These are phyloP conservation scores for Cryptosporidium bovis DNA, from an alignment of 169 alveolate species.

Conservation along the genomic window DNA sequence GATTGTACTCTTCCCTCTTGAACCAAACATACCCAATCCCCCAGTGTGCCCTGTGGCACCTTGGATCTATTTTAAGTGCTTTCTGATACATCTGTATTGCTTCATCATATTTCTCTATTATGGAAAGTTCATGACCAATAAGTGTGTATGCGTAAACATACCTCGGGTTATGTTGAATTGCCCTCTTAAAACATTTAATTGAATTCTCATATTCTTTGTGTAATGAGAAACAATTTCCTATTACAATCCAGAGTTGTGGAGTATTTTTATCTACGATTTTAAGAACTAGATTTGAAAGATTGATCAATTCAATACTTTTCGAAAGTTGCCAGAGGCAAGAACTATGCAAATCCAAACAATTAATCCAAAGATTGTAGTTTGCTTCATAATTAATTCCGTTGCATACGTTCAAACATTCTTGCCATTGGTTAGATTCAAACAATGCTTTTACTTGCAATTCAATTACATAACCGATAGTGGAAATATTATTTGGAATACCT, in stretches of 20 bases:
- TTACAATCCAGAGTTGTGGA: conserved; percentile 89
- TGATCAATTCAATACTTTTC: conserved; percentile 51
- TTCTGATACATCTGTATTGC: conserved; percentile 84
- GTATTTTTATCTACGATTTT: conserved; percentile 63
- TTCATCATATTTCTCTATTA: conserved; percentile 85
- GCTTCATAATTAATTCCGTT: conserved; percentile 15
- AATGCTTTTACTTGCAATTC: conserved; percentile 69
- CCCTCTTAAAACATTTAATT: conserved; percentile 85
- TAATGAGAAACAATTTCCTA: conserved; percentile 87
- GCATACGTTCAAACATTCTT: conserved; percentile 61
- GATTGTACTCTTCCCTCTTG: conserved; percentile 85
- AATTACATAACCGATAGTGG: conserved; percentile 17
- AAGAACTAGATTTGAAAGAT: conserved; percentile 36
- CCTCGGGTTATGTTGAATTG: conserved; percentile 84
- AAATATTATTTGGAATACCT: conserved; percentile 11
- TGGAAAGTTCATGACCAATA: conserved; percentile 88
- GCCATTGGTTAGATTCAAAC: conserved; percentile 65
- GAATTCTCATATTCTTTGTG: conserved; percentile 90
- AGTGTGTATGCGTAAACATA: conserved; percentile 87
- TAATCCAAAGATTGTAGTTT: conserved; percentile 51
- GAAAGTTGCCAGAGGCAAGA: conserved; percentile 68
- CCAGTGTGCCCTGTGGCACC: conserved; percentile 90
- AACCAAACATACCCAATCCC: conserved; percentile 88
- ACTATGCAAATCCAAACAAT: conserved; percentile 66
- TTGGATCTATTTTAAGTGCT: conserved; percentile 84